A percentile compares a stretch with the other conserved stretches of the same genome.
These are phyloP conservation scores for Aegle marmelos DNA, from an alignment of 345 rosid genomes.

Conservation along the genomic window DNA sequence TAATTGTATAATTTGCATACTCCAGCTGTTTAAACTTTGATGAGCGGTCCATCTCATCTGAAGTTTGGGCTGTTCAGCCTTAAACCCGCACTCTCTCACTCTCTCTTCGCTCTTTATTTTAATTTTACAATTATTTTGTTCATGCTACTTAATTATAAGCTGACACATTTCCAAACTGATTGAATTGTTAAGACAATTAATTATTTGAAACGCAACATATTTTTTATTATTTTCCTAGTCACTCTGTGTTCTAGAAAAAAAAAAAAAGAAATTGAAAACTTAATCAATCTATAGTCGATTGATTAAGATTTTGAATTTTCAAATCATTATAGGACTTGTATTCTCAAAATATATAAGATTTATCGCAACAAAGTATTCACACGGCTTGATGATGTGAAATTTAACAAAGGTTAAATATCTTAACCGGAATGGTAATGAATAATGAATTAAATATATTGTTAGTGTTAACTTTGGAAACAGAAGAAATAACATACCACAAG, in stretches of 20 bases:
- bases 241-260: no score
- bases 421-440: background rate
- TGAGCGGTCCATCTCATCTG: constrained; percentile 24
- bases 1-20: background rate
- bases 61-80: background rate
- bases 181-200: background rate
- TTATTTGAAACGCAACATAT: no score
- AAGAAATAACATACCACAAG: background rate
- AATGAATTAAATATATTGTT: background rate
- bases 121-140: background rate
- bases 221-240: no score
- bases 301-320: no score
- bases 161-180: background rate
- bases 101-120: background rate
- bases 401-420: background rate
- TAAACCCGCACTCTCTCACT: background rate
- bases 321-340: background rate
- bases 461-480: background rate
- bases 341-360: background rate
- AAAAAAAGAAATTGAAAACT: no score
- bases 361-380: background rate
- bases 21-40: background rate
- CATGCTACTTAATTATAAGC: background rate
- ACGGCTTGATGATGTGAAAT: background rate
- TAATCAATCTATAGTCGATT: no score